phyloP scores from a whole-genome alignment of 192 early-diverging fungal genomes.

The Coemansia sp. region DNA sequence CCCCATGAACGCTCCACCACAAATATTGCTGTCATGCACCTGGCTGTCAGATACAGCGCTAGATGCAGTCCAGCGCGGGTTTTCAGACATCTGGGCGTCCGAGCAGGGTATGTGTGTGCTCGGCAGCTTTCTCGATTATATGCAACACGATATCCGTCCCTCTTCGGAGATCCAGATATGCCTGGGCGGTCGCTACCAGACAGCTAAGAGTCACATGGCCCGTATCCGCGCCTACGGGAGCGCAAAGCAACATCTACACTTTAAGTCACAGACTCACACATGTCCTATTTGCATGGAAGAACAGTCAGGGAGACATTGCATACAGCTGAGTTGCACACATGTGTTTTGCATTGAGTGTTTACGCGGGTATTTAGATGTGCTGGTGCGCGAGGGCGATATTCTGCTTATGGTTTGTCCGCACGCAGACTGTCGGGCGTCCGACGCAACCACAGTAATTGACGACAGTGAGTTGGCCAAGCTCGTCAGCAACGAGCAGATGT shows the following conservation, averaged over 20 bases:
- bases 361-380: slow-evolving; percentile 6
- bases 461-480: not conserved
- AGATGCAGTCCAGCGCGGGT: not conserved
- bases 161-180: not conserved
- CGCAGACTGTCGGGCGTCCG: not conserved
- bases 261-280: slow-evolving; percentile 12
- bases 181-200: not conserved
- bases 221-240: not conserved
- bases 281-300: slow-evolving; percentile 32
- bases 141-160: not conserved
- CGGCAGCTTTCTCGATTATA: not conserved
- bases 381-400: not conserved
- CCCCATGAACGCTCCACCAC: not conserved
- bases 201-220: not conserved
- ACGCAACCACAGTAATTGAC: not conserved
- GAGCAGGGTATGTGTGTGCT: slow-evolving; percentile 3
- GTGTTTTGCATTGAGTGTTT: slow-evolving; percentile 18
- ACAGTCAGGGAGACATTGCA: slow-evolving; percentile 28
- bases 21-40: not conserved
- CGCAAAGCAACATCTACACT: not conserved
- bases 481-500: not conserved
- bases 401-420: not conserved
- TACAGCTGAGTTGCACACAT: slow-evolving; percentile 24
- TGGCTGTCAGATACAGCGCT: not conserved
- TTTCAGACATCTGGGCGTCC: not conserved